Conservation (phyloP, 352 stramenopile species). For the Pythium oligandrum region DNA sequence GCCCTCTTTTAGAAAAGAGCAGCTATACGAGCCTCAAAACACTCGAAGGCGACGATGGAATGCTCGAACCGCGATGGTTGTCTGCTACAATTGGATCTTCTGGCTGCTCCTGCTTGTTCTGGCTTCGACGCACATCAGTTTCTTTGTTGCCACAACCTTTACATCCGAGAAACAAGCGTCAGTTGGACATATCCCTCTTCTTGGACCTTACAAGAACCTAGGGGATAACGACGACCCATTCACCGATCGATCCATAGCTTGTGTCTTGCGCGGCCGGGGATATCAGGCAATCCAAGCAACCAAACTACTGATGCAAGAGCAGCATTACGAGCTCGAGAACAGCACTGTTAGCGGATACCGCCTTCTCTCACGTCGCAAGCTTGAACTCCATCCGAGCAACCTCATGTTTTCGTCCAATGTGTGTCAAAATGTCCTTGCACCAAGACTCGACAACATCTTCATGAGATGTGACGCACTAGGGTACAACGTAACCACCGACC, state of each 20-base stretch:
- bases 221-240: conserved; percentile 48
- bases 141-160: conserved; percentile 8
- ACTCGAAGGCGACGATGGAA: too few relatives aligned
- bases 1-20: too few relatives aligned
- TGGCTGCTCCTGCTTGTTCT: conserved; percentile 25
- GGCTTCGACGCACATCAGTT: conserved; percentile 23
- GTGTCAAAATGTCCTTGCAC: conserved; percentile 14
- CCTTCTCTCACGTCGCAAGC: conserved; percentile 12
- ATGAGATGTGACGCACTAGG: conserved; percentile 15
- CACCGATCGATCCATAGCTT: conserved; percentile 34
- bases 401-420: conserved; percentile 10
- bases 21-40: too few relatives aligned
- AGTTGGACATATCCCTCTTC: conserved; percentile 9
- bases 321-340: conserved; percentile 27
- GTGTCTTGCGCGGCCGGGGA: conserved; percentile 4
- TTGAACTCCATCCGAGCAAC: background rate
- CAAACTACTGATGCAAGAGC: conserved; percentile 4
- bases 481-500: conserved; percentile 22
- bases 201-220: conserved; percentile 13
- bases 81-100: conserved; percentile 22
- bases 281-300: too few relatives aligned
- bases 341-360: conserved; percentile 23
- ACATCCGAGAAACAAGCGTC: background rate
- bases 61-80: too few relatives aligned
- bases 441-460: conserved; percentile 12